Base-by-base conservation (phyloP, 2,329 filamentous ascomycete species). In the Aspergillus niger region DNA sequence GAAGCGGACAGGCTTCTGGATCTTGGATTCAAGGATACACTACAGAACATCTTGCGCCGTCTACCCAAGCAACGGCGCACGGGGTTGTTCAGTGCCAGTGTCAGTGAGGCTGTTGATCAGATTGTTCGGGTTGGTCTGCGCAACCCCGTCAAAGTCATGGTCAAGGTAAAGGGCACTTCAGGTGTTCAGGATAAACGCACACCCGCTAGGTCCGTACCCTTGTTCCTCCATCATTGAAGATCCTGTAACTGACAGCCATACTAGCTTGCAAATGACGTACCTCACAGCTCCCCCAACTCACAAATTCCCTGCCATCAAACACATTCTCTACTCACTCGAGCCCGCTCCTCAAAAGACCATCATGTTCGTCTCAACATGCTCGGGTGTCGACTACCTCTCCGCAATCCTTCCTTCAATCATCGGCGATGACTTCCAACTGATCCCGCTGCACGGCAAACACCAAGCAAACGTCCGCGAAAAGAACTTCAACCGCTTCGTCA, bases 61-160 rank as follows among this genome's bases (percentile, higher is more conserved):
- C 79, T 99, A 5, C 95, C 95, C 0, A 99, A 99, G 73, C 95
- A 99, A 74, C 84, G 95, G 55, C 85, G 95, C 52, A 99, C 95
- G 0, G 95, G 95, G 0, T 80, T 99, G 0, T 99, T 98, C 78
- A 97, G 92, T 71, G 95, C 95, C 11, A 96, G 91, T 70, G 91
- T 99, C n/a, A 95, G 90, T 69, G 95, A 98, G 72, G 95, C 95
- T 1, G 91, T 99, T 0, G 89, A 93, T 64, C 91, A 97, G 73
- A 90, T 99, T 57, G 92, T 99, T 55, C 86, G 93, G 38, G 92
- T 97, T 7, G 95, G 95, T 20, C 80, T 98, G 65, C 85, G 95
- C 39, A 98, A 99, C 76, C 95, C 95, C 0, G 93, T 97, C 69
- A 96, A 96, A 72, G 92, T 99, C 63, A 89, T 91, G 10, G 95